A percentile compares a stretch with the other conserved stretches of the same genome.
These are phyloP conservation scores for Starmerella vaccinii DNA, from an alignment of 805 yeast species.

Conservation along the genomic window DNA sequence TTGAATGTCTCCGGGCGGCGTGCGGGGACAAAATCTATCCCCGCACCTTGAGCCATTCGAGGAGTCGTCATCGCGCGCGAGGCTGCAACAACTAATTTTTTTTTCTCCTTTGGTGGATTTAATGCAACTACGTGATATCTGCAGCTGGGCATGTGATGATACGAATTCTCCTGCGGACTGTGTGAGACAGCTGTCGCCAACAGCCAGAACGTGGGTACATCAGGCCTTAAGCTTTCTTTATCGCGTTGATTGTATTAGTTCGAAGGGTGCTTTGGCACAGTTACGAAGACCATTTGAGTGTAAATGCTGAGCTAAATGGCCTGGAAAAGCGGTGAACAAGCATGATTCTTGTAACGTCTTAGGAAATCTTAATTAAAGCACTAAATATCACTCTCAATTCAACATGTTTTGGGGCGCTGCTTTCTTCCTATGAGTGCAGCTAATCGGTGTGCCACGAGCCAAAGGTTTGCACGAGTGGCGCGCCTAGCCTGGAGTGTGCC, in stretches of 20 bases:
- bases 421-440: not conserved
- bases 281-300: too few relatives aligned
- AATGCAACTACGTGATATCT: slow-evolving; percentile 1
- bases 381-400: too few relatives aligned
- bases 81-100: not conserved
- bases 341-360: too few relatives aligned
- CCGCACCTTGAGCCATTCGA: slow-evolving; percentile 14
- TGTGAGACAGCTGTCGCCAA: too few relatives aligned
- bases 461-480: not conserved
- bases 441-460: not conserved
- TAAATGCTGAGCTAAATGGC: too few relatives aligned
- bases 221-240: too few relatives aligned
- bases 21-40: slow-evolving; percentile 46
- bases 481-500: slow-evolving; percentile 1
- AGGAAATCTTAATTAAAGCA: too few relatives aligned
- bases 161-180: not conserved
- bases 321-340: too few relatives aligned
- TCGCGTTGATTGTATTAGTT: too few relatives aligned
- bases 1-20: slow-evolving; percentile 41
- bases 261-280: too few relatives aligned
- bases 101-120: not conserved
- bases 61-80: slow-evolving; percentile 4
- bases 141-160: slow-evolving; percentile 5
- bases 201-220: too few relatives aligned
- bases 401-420: too few relatives aligned